Percentiles rank a stretch among this genome's conserved stretches.
phyloP scores from a whole-genome alignment of 2,329 filamentous ascomycete species.

The Gnomoniopsis smithogilvyi region DNA sequence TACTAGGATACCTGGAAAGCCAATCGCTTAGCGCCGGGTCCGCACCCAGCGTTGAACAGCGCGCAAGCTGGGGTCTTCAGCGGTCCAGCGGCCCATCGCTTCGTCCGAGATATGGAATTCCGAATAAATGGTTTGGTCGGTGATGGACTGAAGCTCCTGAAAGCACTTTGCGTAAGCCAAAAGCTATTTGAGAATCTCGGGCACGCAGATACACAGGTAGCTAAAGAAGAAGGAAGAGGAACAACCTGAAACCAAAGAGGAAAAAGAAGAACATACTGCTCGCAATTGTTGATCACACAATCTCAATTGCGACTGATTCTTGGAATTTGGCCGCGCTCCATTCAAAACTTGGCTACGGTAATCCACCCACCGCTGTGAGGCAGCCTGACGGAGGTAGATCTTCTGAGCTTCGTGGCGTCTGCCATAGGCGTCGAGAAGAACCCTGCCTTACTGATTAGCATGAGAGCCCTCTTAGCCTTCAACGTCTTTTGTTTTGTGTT shows the following conservation, averaged over 20 bases:
- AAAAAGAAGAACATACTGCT: conserved; percentile 41
- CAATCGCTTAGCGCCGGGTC: conserved; percentile 29
- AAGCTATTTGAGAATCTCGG: background rate
- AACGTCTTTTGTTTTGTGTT: background rate
- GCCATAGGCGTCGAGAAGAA: conserved; percentile 58
- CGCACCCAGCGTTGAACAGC: conserved; percentile 58
- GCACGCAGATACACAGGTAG: background rate
- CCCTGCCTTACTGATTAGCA: conserved; percentile 31
- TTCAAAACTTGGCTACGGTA: conserved; percentile 51
- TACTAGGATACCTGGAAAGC: background rate
- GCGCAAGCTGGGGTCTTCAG: conserved; percentile 57
- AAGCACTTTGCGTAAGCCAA: background rate
- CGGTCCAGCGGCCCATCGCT: conserved; percentile 57
- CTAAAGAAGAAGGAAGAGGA: conserved; percentile 6
- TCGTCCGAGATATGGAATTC: conserved; percentile 53
- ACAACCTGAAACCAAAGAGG: background rate
- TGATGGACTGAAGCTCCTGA: conserved; percentile 56
- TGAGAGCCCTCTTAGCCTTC: background rate
- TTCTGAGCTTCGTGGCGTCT: conserved; percentile 63
- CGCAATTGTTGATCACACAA: conserved; percentile 56
- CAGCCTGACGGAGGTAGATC: conserved; percentile 59
- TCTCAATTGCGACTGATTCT: conserved; percentile 46
- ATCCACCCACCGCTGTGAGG: conserved; percentile 58
- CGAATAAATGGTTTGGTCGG: conserved; percentile 56
- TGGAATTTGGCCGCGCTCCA: conserved; percentile 45